Base-by-base conservation (phyloP, 1,284 basidiomycete genomes). In the Austropuccinia psidii region DNA sequence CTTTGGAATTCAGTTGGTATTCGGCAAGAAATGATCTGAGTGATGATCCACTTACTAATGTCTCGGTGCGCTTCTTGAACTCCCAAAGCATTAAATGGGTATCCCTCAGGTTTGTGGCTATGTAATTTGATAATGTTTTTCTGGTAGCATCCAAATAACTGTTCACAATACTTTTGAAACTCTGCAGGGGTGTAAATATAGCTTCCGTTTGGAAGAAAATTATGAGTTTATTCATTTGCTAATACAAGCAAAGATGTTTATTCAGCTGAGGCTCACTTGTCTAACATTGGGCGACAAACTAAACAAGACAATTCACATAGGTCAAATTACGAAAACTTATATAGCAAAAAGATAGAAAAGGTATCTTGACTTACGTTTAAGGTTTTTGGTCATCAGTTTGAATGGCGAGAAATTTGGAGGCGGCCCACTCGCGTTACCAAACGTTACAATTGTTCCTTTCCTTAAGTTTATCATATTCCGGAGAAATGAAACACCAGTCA, bases 361-460 rank as follows among this genome's bases (percentile, higher is more conserved):
- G 21, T n/a, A n/a, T n/a, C n/a, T n/a, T 60, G n/a, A 65, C 76
- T 52, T 33, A 76, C 77, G 72, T 75, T 89, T 91, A 77, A 94
- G 80, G 77, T 94, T 94, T 84, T 95, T 98, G 76, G 87, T 84
- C 0, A 85, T 83, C 24, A 97, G 85, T 78, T 87, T 89, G 74
- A 92, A 83, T 0, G 89, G 85, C 1, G 88, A 81, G 78, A 95
- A 88, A 0, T 90, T 77, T 11, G 81, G 77, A 9, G 81, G 80
- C 13, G 88, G 82, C 2, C 93, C 94, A 13, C 90, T 93, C 0
- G 94, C 91, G 79, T 96, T 97, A 0, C 95, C 95, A 67, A 93
- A 87, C 9, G 88, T 88, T n/a, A 94, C 89, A 45, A 98, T 81
- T 3, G 83, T 84, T 6, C 78, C 79, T 55, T 79, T 79, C 19